phyloP scores from a whole-genome alignment of 2,329 filamentous ascomycete genomes.

The Claviceps citrina region DNA sequence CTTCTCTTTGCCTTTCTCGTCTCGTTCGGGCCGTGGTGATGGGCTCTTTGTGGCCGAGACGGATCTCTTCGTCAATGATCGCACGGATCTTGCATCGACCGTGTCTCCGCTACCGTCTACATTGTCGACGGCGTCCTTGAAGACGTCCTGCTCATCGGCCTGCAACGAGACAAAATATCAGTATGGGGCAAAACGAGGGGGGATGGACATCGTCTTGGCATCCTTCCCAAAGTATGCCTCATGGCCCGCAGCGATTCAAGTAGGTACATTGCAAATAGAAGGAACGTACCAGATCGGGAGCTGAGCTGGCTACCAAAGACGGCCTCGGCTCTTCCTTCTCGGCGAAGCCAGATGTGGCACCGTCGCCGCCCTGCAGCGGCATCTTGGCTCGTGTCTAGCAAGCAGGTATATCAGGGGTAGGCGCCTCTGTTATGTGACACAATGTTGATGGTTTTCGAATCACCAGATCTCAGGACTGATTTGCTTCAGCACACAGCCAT shows the following conservation, averaged over 20 bases:
- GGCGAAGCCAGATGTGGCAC: conserved; percentile 12
- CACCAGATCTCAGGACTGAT: not conserved
- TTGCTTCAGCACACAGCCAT: conserved; percentile 7
- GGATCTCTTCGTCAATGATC: conserved; percentile 44
- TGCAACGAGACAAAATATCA: conserved; percentile 11
- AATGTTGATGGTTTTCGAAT: not conserved
- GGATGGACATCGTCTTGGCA: not conserved
- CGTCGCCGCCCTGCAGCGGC: conserved; percentile 20
- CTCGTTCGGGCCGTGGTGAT: conserved; percentile 7
- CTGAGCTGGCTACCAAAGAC: conserved; percentile 18
- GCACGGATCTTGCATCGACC: conserved; percentile 45
- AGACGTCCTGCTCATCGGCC: conserved; percentile 29
- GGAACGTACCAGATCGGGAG: conserved; percentile 15
- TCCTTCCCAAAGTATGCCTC: not conserved
- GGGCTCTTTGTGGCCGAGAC: conserved; percentile 20
- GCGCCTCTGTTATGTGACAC: not conserved
- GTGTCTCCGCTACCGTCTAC: conserved; percentile 39
- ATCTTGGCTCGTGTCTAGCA: conserved; percentile 13
- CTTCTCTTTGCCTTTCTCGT: not conserved
- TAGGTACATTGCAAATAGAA: not conserved
- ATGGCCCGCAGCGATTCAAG: not conserved
- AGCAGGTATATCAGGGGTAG: not conserved
- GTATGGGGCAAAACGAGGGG: not conserved
- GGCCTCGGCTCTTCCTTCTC: conserved; percentile 14
- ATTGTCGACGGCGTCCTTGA: conserved; percentile 67